Evolutionary conservation across 331 rosid genomes (phyloP).

Genomic region (Pyrus hybrid): DNA sequence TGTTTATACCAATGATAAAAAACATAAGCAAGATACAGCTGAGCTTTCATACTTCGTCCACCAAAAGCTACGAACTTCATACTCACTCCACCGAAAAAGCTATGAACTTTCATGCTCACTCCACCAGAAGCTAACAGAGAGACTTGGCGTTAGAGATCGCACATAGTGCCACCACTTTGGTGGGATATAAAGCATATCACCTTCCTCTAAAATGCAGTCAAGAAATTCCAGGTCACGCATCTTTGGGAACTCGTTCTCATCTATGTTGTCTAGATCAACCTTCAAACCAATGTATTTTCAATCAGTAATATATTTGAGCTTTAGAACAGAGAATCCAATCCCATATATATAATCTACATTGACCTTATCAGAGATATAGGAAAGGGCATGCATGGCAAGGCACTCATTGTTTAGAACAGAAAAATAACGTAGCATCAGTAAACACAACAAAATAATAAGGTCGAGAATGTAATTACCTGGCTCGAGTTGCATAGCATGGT

Average conservation of each 20-base stretch:
- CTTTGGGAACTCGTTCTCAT: constrained; percentile 45
- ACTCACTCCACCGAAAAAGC: constrained; percentile 72
- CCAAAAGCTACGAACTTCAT: constrained; percentile 53
- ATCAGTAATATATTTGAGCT: constrained; percentile 6
- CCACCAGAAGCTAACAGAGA: constrained; percentile 98
- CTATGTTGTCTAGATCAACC: constrained; percentile 80
- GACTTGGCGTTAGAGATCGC: constrained; percentile 68
- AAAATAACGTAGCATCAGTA: neutral
- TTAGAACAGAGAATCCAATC: neutral
- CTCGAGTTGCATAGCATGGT: constrained; percentile 89
- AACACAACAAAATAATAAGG: neutral
- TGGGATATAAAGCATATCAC: constrained; percentile 90
- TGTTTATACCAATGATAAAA: neutral
- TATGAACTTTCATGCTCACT: constrained; percentile 37
- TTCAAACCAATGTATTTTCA: constrained; percentile 26
- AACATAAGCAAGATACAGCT: constrained; percentile 1
- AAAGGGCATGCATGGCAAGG: neutral
- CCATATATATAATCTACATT: neutral
- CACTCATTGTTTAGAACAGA: neutral
- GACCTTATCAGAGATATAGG: neutral
- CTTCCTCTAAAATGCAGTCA: constrained; percentile 94
- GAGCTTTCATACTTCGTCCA: constrained; percentile 50
- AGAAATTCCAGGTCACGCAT: constrained; percentile 65
- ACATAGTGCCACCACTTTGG: constrained; percentile 97
- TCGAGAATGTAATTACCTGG: constrained; percentile 47